A percentile compares a stretch with the other conserved stretches of the same genome.
Conservation (phyloP, 2,329 filamentous ascomycete species). For the Fusarium zealandicum region DNA sequence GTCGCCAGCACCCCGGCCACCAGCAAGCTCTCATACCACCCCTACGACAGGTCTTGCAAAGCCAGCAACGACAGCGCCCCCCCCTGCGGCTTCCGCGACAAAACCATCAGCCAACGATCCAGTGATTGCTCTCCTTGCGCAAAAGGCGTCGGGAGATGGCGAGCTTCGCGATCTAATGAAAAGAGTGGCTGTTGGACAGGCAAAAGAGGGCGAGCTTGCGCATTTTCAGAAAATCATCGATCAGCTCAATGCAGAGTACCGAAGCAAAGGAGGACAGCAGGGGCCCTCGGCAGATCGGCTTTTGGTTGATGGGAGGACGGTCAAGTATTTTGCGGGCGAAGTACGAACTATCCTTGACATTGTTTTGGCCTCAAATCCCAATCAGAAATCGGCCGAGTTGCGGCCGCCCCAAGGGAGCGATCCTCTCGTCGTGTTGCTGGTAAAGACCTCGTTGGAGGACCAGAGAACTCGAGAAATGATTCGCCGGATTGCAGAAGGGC, state of each 20-base stretch:
- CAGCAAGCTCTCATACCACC: slow-evolving; percentile 23
- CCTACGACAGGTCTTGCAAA: slow-evolving; percentile 27
- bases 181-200: slow-evolving; percentile 78
- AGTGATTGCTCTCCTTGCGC: slow-evolving; percentile 80
- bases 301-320: slow-evolving; percentile 61
- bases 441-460: slow-evolving; percentile 65
- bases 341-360: slow-evolving; percentile 65
- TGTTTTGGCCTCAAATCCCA: slow-evolving; percentile 64
- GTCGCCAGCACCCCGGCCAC: slow-evolving; percentile 38
- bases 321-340: slow-evolving; percentile 67
- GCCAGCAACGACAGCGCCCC: slow-evolving; percentile 23
- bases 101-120: slow-evolving; percentile 63
- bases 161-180: slow-evolving; percentile 82
- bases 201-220: slow-evolving; percentile 73
- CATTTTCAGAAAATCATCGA: slow-evolving; percentile 84
- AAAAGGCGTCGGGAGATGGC: slow-evolving; percentile 75
- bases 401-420: slow-evolving; percentile 63
- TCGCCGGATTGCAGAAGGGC: slow-evolving; percentile 60
- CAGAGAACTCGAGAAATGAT: slow-evolving; percentile 58
- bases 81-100: slow-evolving; percentile 24
- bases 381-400: slow-evolving; percentile 61
- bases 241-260: slow-evolving; percentile 71
- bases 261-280: slow-evolving; percentile 57
- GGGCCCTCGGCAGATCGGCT: slow-evolving; percentile 63
- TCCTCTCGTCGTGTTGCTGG: slow-evolving; percentile 62